Percentiles rank a stretch among this genome's conserved stretches.
Evolutionary conservation across 2,329 filamentous ascomycete species (phyloP).

Genomic region (Chrysosporium keratinophilum): DNA sequence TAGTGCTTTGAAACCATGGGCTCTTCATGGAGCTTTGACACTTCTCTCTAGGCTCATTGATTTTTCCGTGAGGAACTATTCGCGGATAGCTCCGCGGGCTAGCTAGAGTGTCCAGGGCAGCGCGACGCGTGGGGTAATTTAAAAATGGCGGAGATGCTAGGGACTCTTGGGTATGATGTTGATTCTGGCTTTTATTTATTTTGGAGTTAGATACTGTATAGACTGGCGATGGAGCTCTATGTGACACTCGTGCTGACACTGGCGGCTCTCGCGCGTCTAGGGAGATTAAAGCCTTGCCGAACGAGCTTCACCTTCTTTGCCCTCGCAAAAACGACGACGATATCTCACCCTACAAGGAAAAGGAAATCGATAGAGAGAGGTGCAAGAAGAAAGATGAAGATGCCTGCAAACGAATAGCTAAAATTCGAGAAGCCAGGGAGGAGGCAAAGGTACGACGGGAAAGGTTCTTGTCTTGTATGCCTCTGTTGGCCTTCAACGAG

Average conservation of each 20-base stretch:
- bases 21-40: constrained; percentile 1
- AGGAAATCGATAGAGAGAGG: constrained; percentile 9
- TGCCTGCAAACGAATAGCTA: constrained; percentile 25
- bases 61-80: not conserved
- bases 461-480: constrained; percentile 55
- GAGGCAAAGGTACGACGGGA: constrained; percentile 49
- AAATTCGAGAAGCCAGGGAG: constrained; percentile 38
- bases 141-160: constrained; percentile 31
- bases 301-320: constrained; percentile 55
- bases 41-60: not conserved
- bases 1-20: constrained; percentile 1
- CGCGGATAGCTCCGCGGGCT: not conserved
- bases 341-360: constrained; percentile 51
- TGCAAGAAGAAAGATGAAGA: constrained; percentile 35
- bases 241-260: constrained; percentile 5
- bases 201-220: not conserved
- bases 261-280: constrained; percentile 19
- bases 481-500: constrained; percentile 57
- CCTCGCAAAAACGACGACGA: constrained; percentile 56
- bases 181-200: not conserved
- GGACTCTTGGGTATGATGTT: constrained; percentile 29
- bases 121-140: constrained; percentile 1
- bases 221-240: not conserved
- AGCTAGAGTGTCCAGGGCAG: not conserved
- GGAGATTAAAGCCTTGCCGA: constrained; percentile 36